phyloP scores from a whole-genome alignment of 2,329 filamentous ascomycete species.

The Aureobasidium sp. region DNA sequence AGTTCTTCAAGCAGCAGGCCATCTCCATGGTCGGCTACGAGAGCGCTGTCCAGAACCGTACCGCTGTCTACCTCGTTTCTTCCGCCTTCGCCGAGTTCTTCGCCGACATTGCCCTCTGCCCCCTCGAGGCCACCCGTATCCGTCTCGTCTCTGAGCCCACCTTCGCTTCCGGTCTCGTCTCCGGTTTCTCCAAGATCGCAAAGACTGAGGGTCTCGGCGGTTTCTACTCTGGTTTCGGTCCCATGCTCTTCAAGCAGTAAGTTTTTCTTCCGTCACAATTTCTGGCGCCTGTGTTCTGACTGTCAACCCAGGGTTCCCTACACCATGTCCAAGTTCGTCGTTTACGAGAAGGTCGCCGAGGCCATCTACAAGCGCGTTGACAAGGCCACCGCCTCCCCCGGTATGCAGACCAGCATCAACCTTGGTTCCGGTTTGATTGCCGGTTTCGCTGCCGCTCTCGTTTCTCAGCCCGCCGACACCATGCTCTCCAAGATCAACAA shows the following conservation, averaged over 20 bases:
- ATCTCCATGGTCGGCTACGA: conserved; percentile 75
- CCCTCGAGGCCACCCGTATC: conserved; percentile 87
- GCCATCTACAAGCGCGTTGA: conserved; percentile 57
- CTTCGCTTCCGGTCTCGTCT: conserved; percentile 70
- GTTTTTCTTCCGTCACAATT: conserved; percentile 12
- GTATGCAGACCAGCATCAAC: conserved; percentile 71
- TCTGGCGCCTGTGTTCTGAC: background rate
- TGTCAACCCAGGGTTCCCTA: conserved; percentile 60
- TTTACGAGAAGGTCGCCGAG: conserved; percentile 83
- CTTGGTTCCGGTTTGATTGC: conserved; percentile 77
- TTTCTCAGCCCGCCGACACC: conserved; percentile 86
- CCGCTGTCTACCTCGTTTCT: conserved; percentile 66
- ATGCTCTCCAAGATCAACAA: conserved; percentile 97
- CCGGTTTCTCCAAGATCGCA: conserved; percentile 74
- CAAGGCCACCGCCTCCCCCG: conserved; percentile 60
- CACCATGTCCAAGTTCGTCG: conserved; percentile 93
- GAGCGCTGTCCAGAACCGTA: conserved; percentile 67
- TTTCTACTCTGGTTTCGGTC: conserved; percentile 88
- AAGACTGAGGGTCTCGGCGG: conserved; percentile 74
- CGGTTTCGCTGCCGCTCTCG: conserved; percentile 75
- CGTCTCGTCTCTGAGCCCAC: conserved; percentile 83
- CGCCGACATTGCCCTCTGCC: conserved; percentile 76
- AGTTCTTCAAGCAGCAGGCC: conserved; percentile 90
- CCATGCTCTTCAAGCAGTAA: conserved; percentile 73
- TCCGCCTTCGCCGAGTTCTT: conserved; percentile 56